A percentile compares a stretch with the other conserved stretches of the same genome.
Evolutionary conservation across 495 filamentous ascomycete species (phyloP).

Genomic region (Aspergillus campestris): DNA sequence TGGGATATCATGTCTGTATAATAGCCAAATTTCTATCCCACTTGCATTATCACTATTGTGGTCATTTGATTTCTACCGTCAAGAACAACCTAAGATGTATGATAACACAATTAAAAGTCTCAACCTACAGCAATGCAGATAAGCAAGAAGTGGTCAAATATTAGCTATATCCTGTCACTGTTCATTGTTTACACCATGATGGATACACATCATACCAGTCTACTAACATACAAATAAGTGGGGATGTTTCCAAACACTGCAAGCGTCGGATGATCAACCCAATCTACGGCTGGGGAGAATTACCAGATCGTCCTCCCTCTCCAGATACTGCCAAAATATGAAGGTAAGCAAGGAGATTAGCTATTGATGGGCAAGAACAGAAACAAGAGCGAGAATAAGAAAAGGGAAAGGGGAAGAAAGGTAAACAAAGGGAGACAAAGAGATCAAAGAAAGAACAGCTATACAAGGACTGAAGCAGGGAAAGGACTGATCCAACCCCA

Average conservation of each 20-base stretch:
- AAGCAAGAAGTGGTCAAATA: too few relatives aligned
- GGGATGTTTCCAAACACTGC: conserved; percentile 9
- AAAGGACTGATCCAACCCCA: too few relatives aligned
- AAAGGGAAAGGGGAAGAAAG: not conserved
- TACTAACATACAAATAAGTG: conserved; percentile 1
- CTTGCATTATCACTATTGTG: too few relatives aligned
- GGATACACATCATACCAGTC: not conserved
- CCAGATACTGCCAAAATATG: not conserved
- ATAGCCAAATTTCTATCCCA: not conserved
- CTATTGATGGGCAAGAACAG: not conserved
- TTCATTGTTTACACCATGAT: too few relatives aligned
- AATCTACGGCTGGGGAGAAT: conserved; percentile 9
- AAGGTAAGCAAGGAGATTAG: not conserved
- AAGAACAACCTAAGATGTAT: not conserved
- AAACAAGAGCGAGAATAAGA: not conserved
- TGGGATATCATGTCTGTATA: too few relatives aligned
- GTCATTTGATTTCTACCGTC: not conserved
- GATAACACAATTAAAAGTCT: too few relatives aligned
- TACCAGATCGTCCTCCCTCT: conserved; percentile 5
- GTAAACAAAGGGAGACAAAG: not conserved
- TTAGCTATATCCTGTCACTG: too few relatives aligned
- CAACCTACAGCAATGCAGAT: too few relatives aligned
- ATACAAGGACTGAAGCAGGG: not conserved
- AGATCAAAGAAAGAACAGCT: not conserved
- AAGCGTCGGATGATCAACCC: conserved; percentile 17